These are phyloP conservation scores for Metschnikowia kunwiensis DNA, from an alignment of 805 yeast genomes.

Conservation along the genomic window DNA sequence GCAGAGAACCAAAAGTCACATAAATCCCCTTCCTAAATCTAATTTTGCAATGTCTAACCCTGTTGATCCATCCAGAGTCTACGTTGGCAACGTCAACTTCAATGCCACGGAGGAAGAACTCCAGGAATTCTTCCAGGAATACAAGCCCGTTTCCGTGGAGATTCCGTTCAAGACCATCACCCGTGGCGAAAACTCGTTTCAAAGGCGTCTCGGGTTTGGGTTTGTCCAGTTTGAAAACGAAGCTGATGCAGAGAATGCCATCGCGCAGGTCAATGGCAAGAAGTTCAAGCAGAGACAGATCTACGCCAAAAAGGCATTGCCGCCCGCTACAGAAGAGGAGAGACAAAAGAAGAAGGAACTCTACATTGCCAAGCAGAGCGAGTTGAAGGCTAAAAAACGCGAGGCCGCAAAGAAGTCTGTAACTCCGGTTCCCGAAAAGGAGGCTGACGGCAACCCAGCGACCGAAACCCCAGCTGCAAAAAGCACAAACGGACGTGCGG, in stretches of 20 bases:
- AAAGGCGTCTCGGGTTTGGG: conserved; percentile 55
- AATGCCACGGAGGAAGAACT: conserved; percentile 43
- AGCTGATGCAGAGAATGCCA: conserved; percentile 44
- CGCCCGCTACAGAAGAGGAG: conserved; percentile 48
- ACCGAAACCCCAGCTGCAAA: not conserved
- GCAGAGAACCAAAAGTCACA: too few species aligned
- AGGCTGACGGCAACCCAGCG: not conserved
- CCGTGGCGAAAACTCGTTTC: conserved; percentile 34
- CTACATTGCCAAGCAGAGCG: conserved; percentile 26
- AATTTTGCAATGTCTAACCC: conserved; percentile 4
- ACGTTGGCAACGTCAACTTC: conserved; percentile 43
- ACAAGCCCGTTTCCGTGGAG: conserved; percentile 45
- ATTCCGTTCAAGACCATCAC: conserved; percentile 46
- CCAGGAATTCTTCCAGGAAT: conserved; percentile 48
- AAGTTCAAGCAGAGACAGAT: conserved; percentile 47
- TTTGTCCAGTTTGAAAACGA: conserved; percentile 51
- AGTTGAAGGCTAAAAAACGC: conserved; percentile 17
- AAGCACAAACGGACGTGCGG: not conserved
- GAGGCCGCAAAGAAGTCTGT: conserved; percentile 9
- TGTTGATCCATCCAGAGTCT: conserved; percentile 30
- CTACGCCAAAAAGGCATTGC: conserved; percentile 52
- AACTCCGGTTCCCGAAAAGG: not conserved
- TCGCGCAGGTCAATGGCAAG: conserved; percentile 39
- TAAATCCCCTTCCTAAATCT: too few species aligned
- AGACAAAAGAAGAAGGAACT: conserved; percentile 36